phyloP scores from a whole-genome alignment of 805 yeast species.

The Blastobotrys chiropterorum region DNA sequence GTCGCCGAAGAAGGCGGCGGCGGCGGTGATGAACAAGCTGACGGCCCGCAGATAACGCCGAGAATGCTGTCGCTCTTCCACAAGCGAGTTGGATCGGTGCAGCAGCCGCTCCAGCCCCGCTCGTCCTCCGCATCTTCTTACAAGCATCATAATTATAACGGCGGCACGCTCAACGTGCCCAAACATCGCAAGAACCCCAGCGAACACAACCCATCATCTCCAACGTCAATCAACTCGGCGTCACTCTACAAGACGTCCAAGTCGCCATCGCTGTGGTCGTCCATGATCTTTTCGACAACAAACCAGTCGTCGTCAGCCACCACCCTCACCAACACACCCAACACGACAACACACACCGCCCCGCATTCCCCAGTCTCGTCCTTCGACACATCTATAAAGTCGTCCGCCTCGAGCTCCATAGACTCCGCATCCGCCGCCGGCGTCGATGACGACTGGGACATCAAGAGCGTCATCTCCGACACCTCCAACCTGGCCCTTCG shows the following conservation, averaged over 20 bases:
- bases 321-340: background rate
- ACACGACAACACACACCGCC: slow-evolving; percentile 1
- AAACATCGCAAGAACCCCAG: background rate
- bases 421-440: background rate
- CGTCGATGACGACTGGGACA: background rate
- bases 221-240: background rate
- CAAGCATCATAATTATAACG: background rate
- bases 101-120: background rate
- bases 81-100: slow-evolving; percentile 1
- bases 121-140: background rate
- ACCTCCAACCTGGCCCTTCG: background rate
- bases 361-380: background rate
- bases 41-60: slow-evolving; percentile 8
- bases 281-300: slow-evolving; percentile 4
- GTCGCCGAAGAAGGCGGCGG: slow-evolving; percentile 3
- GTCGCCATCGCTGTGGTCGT: slow-evolving; percentile 6
- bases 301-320: background rate
- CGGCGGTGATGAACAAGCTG: too few relatives aligned
- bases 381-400: background rate
- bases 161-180: background rate
- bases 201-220: background rate
- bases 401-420: background rate
- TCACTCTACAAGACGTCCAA: background rate
- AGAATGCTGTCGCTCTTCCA: slow-evolving; percentile 18
- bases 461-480: too few relatives aligned